These are phyloP conservation scores for Populus tremula DNA, from an alignment of 345 rosid species.

Conservation along the genomic window DNA sequence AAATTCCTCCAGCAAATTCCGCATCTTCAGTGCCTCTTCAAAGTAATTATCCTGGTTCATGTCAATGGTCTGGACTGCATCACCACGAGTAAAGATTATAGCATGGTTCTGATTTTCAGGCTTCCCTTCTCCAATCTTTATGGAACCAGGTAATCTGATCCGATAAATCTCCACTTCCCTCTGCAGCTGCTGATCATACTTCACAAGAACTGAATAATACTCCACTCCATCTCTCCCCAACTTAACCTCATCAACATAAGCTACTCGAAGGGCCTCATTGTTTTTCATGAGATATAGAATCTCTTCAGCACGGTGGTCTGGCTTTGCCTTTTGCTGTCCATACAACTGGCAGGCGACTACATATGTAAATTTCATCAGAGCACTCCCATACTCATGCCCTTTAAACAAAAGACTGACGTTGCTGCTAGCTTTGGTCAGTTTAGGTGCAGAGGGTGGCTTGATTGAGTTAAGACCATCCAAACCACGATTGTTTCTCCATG, in stretches of 20 bases:
- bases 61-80: slow-evolving; percentile 90
- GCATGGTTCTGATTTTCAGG: slow-evolving; percentile 99
- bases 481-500: slow-evolving; percentile 26
- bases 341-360: slow-evolving; percentile 82
- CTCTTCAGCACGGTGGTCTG: slow-evolving; percentile 76
- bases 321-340: slow-evolving; percentile 68
- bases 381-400: slow-evolving; percentile 78
- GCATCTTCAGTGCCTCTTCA: slow-evolving; percentile 91
- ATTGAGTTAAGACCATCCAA: slow-evolving; percentile 19
- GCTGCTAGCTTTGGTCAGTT: slow-evolving; percentile 48
- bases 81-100: slow-evolving; percentile 87
- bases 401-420: slow-evolving; percentile 64
- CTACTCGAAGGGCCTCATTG: slow-evolving; percentile 84
- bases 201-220: slow-evolving; percentile 80
- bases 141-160: slow-evolving; percentile 79
- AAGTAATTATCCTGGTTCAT: slow-evolving; percentile 95
- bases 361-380: slow-evolving; percentile 83
- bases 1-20: slow-evolving; percentile 85
- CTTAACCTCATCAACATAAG: slow-evolving; percentile 76
- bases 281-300: slow-evolving; percentile 65
- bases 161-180: slow-evolving; percentile 86
- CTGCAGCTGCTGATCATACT: slow-evolving; percentile 64
- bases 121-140: slow-evolving; percentile 92
- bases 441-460: slow-evolving; percentile 28
- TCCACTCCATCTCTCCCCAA: slow-evolving; percentile 54